phyloP scores from a whole-genome alignment of 2,329 filamentous ascomycete species.

The Ophiocordyceps robertsii region DNA sequence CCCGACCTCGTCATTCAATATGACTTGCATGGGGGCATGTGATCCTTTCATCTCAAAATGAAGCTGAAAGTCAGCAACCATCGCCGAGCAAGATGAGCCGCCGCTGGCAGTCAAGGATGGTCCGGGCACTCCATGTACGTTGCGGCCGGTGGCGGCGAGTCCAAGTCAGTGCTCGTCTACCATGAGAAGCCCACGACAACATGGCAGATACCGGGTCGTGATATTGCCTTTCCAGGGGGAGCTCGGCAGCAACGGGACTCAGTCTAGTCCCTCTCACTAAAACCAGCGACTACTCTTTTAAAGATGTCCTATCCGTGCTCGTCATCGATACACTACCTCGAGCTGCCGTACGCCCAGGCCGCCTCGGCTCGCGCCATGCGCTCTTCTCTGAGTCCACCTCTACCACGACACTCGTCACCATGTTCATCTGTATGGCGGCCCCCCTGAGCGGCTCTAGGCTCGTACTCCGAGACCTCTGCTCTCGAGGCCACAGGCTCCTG shows the following conservation, averaged over 20 bases:
- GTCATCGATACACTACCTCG: not conserved
- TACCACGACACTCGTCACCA: conserved; percentile 26
- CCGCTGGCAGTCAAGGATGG: too few species aligned
- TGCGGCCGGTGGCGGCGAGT: too few species aligned
- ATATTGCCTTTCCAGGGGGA: too few species aligned
- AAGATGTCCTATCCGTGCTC: not conserved
- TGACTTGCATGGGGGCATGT: too few species aligned
- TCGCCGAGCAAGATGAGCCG: too few species aligned
- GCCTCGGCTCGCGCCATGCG: not conserved
- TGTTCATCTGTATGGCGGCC: conserved; percentile 29
- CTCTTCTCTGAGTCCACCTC: conserved; percentile 15
- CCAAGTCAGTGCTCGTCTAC: too few species aligned
- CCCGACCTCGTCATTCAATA: too few species aligned
- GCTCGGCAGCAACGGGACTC: not conserved
- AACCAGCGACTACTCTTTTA: not conserved
- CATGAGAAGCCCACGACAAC: too few species aligned
- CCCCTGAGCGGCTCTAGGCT: conserved; percentile 21
- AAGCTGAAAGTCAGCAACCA: too few species aligned
- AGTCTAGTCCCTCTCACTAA: not conserved
- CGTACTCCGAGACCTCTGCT: conserved; percentile 4
- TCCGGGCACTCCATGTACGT: too few species aligned
- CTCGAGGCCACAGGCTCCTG: not conserved
- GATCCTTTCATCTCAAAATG: too few species aligned
- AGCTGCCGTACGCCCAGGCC: not conserved
- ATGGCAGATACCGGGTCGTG: too few species aligned